A percentile compares a stretch with the other conserved stretches of the same genome.
These are phyloP conservation scores for Fusarium drepaniforme DNA, from an alignment of 2,329 filamentous ascomycete species.

Conservation along the genomic window DNA sequence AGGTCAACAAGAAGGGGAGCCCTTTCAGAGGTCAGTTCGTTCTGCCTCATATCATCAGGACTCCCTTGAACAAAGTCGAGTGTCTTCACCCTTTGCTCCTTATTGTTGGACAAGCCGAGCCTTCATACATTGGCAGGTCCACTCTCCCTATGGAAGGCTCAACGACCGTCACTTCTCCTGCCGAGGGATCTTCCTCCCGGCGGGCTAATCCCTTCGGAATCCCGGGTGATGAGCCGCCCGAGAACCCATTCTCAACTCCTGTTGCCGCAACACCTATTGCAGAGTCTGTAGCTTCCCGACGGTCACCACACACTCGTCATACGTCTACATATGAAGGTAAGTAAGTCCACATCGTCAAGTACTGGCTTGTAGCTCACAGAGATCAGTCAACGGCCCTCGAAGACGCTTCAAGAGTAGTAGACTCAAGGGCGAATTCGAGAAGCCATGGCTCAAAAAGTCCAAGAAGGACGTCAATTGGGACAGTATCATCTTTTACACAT, in stretches of 20 bases:
- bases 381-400: conserved; percentile 41
- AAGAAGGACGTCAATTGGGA: conserved; percentile 43
- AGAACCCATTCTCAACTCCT: conserved; percentile 39
- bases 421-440: conserved; percentile 41
- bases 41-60: not conserved
- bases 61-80: conserved; percentile 12
- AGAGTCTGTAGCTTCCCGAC: conserved; percentile 28
- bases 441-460: conserved; percentile 40
- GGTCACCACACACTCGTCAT: conserved; percentile 16
- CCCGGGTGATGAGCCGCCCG: conserved; percentile 26
- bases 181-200: conserved; percentile 20
- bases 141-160: conserved; percentile 35
- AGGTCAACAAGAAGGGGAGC: conserved; percentile 2
- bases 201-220: conserved; percentile 25
- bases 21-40: conserved; percentile 8
- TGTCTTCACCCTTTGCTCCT: conserved; percentile 10
- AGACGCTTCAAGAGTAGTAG: conserved; percentile 45
- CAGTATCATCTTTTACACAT: conserved; percentile 44
- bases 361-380: not conserved
- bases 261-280: conserved; percentile 34
- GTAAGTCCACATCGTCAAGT: not conserved
- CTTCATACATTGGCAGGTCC: conserved; percentile 21
- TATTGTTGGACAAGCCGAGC: conserved; percentile 20
- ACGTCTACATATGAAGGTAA: conserved; percentile 33
- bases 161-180: conserved; percentile 22